phyloP scores from a whole-genome alignment of 805 yeast genomes.

The Zygosaccharomyces pseudorouxii region DNA sequence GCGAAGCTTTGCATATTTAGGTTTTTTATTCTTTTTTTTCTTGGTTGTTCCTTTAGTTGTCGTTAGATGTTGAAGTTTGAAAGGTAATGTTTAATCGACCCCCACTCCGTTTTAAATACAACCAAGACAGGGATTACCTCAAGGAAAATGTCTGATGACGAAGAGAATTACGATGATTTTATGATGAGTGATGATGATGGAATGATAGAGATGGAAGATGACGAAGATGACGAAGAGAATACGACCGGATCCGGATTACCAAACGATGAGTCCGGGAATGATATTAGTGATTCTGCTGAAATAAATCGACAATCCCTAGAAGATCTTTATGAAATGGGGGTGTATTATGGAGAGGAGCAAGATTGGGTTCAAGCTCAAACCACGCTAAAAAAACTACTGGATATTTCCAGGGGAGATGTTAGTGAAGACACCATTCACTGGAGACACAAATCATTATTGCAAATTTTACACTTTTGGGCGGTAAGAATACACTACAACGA shows the following conservation, averaged over 20 bases:
- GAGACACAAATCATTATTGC: constrained; percentile 8
- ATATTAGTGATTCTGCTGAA: neutral
- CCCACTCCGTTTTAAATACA: neutral
- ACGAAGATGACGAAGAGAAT: constrained; percentile 11
- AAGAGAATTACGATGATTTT: constrained; percentile 30
- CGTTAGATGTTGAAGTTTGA: neutral
- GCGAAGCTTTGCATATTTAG: neutral
- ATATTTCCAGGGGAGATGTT: neutral
- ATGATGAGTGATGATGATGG: constrained; percentile 33
- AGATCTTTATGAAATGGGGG: constrained; percentile 10
- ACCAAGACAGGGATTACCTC: neutral
- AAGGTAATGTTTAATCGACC: neutral
- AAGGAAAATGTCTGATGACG: constrained; percentile 17
- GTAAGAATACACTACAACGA: constrained; percentile 12
- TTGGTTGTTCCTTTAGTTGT: neutral
- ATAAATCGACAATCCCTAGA: constrained; percentile 5
- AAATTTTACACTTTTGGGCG: constrained; percentile 8
- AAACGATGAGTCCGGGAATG: neutral
- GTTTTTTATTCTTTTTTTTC: neutral
- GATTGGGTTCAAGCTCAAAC: constrained; percentile 15
- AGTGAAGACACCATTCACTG: neutral
- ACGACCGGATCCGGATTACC: neutral
- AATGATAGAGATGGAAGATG: constrained; percentile 27
- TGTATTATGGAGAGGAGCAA: constrained; percentile 13
- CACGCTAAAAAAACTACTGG: constrained; percentile 1